Evolutionary conservation across 2,329 filamentous ascomycete genomes (phyloP), one percentile per base, ranked within the genome.

Genomic region (Ilyonectria sp.): DNA sequence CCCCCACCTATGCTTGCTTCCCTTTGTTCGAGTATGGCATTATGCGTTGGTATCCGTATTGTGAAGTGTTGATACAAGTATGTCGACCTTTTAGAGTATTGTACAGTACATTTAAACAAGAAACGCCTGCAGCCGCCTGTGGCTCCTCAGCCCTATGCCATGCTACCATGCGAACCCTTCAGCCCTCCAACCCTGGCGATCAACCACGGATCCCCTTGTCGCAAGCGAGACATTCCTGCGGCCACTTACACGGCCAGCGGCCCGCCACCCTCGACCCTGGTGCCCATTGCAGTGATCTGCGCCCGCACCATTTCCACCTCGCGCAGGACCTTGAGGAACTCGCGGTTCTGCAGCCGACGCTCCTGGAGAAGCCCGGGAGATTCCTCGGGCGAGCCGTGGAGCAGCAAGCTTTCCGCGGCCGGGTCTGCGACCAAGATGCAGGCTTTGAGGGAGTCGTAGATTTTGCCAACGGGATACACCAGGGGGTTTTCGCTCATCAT

Each of bases 401-500:
- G 56, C 29, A 77, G 50, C 33, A 81, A 66, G 1, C 72, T 60
- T 70, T 83, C 80, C 15, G 88, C 86, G 6, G 75, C 71, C 0
- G 87, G 87, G 70, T 92, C 87, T 1, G 86, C 88, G 8, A 90
- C 75, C 3, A 79, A 68, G 37, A 93, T 81, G 75, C 90, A 92
- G 0, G 81, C 78, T 74, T 85, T 82, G n/a, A 92, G 72, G 2
- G 85, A 79, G 1, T 79, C 66, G 54, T 83, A 83, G 6, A 93
- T 71, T 1, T 77, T 66, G 1, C 82, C 84, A 9, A 81, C 69
- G 1, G 86, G 79, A 26, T 70, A 59, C 17, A 93, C 82, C 0
- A 82, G 79, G 1, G 86, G 85, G 1, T 82, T 68, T 75, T 93
- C 90, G 53, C 80, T 77, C 19, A 82, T 69, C 87, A 93, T 91